A percentile compares a stretch with the other conserved stretches of the same genome.
Conservation (phyloP, 257 asterid genomes). For the Nemophila menziesii region DNA sequence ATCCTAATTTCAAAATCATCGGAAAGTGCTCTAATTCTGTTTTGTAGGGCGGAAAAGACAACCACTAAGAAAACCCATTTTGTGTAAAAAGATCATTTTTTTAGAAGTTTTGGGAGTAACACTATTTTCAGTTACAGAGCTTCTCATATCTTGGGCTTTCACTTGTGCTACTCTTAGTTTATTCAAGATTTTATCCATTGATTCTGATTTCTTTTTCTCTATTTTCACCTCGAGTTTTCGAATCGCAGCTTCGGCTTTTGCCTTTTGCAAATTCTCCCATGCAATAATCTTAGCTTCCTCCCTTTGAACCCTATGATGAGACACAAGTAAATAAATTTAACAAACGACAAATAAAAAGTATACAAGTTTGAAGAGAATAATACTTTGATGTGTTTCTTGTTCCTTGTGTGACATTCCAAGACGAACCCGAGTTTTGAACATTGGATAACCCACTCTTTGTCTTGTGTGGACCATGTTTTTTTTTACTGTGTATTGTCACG, state of each 20-base stretch:
- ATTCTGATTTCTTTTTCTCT: conserved; percentile 48
- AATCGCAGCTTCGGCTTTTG: conserved; percentile 62
- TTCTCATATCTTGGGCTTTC: conserved; percentile 44
- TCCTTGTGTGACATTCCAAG: conserved; percentile 31
- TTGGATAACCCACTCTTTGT: conserved; percentile 12
- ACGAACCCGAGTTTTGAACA: conserved; percentile 14
- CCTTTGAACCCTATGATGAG: conserved; percentile 31
- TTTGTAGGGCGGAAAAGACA: conserved; percentile 25
- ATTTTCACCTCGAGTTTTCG: conserved; percentile 64
- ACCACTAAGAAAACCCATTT: conserved; percentile 18
- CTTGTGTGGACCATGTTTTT: conserved; percentile 23
- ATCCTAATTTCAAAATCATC: neutral
- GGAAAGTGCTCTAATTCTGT: neutral
- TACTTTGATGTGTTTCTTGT: conserved; percentile 39
- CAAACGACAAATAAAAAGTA: too few species aligned
- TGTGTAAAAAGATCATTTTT: conserved; percentile 17
- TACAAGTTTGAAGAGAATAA: neutral
- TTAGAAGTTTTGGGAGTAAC: conserved; percentile 9
- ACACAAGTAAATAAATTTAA: neutral
- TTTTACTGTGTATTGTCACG: conserved; percentile 25
- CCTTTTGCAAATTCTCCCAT: conserved; percentile 79
- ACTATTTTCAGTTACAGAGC: conserved; percentile 15
- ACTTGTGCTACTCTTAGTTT: conserved; percentile 33
- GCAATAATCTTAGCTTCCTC: conserved; percentile 59
- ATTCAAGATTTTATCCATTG: conserved; percentile 49